phyloP scores from a whole-genome alignment of 2,329 filamentous ascomycete species.

The Phyllosticta citribraziliensis region DNA sequence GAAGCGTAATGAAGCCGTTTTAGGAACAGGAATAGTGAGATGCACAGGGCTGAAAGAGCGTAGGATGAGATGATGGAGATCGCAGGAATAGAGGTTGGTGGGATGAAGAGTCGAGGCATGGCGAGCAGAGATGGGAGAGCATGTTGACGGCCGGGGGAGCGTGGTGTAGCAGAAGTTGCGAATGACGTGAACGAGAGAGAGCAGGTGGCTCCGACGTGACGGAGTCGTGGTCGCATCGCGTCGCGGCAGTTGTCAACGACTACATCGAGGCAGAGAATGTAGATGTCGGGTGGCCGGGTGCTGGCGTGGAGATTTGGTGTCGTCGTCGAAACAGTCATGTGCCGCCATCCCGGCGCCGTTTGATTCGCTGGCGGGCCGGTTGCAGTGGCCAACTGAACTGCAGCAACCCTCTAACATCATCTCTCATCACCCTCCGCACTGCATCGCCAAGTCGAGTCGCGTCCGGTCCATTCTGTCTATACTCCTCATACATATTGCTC shows the following conservation, averaged over 20 bases:
- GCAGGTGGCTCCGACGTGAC: not conserved
- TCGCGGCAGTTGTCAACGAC: not conserved
- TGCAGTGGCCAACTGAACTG: not conserved
- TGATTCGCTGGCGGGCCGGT: not conserved
- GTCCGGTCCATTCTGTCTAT: not conserved
- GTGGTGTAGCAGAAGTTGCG: not conserved
- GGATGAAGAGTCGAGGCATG: not conserved
- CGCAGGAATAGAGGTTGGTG: slow-evolving; percentile 1
- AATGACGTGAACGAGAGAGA: too few species aligned
- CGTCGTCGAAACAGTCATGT: not conserved
- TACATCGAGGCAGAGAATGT: too few species aligned
- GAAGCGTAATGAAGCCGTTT: not conserved
- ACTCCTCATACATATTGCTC: not conserved
- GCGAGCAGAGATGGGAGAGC: not conserved
- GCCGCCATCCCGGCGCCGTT: too few species aligned
- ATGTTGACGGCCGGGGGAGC: not conserved
- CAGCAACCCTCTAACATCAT: not conserved
- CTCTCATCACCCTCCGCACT: not conserved
- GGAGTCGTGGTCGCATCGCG: too few species aligned
- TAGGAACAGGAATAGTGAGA: not conserved
- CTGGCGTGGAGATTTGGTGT: not conserved
- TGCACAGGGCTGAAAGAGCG: slow-evolving; percentile 7
- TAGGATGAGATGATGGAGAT: not conserved
- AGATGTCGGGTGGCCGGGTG: too few species aligned
- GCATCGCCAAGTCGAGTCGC: too few species aligned